Percentiles rank a stretch among this genome's conserved stretches.
Conservation (phyloP, 2,329 filamentous ascomycete species). For the Cladobotryum mycophilum region DNA sequence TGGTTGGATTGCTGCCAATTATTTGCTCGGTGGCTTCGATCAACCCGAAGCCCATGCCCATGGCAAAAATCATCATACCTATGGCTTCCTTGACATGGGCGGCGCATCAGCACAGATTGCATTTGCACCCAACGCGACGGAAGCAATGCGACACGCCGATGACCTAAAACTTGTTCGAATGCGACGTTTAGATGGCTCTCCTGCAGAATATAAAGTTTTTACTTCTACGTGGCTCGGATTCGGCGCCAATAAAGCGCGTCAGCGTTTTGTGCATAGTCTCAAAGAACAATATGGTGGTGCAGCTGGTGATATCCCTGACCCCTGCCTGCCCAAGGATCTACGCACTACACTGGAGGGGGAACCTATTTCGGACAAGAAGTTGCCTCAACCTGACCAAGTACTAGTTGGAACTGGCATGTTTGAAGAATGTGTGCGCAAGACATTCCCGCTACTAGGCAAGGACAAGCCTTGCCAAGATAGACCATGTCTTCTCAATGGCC, state of each 20-base stretch:
- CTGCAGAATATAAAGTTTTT: constrained; percentile 82
- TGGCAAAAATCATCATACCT: constrained; percentile 85
- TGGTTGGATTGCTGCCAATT: constrained; percentile 96
- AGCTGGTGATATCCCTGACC: constrained; percentile 71
- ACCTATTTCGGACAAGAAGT: constrained; percentile 31
- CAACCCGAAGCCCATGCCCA: constrained; percentile 66
- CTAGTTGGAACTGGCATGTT: constrained; percentile 83
- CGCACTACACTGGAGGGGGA: constrained; percentile 68
- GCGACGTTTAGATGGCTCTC: constrained; percentile 71
- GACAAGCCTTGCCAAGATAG: constrained; percentile 75
- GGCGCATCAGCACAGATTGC: constrained; percentile 97
- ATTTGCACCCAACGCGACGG: constrained; percentile 89
- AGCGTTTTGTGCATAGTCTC: constrained; percentile 76
- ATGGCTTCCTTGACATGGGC: constrained; percentile 97
- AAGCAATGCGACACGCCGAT: constrained; percentile 81
- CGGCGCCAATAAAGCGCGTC: constrained; percentile 87
- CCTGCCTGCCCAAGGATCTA: constrained; percentile 78
- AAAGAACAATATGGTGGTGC: constrained; percentile 56
- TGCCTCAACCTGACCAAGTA: constrained; percentile 38
- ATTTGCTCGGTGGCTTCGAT: constrained; percentile 87
- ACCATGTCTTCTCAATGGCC: constrained; percentile 84
- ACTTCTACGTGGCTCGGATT: constrained; percentile 96
- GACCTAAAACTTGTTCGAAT: constrained; percentile 83
- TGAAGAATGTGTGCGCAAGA: constrained; percentile 72
- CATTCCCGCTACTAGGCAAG: constrained; percentile 83